Evolutionary conservation across 2,329 filamentous ascomycete species (phyloP), one percentile per base, ranked within the genome.

Genomic region (Zymoseptoria brevis): DNA sequence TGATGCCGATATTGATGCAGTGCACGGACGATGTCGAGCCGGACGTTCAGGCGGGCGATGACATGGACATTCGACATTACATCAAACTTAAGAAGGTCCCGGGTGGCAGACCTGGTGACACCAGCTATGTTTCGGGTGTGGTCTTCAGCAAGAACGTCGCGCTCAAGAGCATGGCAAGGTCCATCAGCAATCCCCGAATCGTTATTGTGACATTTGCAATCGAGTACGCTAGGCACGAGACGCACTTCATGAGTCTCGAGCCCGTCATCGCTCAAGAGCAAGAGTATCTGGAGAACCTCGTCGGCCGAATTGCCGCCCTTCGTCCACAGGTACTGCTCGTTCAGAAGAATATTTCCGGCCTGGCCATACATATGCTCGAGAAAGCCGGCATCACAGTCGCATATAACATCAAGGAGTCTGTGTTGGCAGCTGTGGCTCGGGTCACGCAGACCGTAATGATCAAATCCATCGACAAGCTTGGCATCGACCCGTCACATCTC

Each of bases 71-170:
- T 60, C 84, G 94, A 3, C 92, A 97, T 72, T 99, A 96, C 70
- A 90, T 99, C 63, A 99, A 99, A 72, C 77, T 99, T 29, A 99
- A 99, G 73, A 96, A 95, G 71, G 94, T 99, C 11, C 89, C 92
- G 0, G 93, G 94, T 16, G 93, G 92, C 16, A 87, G 83, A 64
- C 92, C 93, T 19, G 86, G 89, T 22, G 93, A 99, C 74, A 97
- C 93, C 6, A 87, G 87, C n/a, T 99, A 99, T 73, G 88, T 97
- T 16, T 96, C 94, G 8, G 95, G 94, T 0, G 87, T 99, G 8
- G 92, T 99, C 1, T 99, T 99, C 72, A 94, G 91, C 11, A 99
- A 99, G 72, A 99, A 99, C 64, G 78, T 99, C 55, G 94, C 95
- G 0, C 77, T 97, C 56, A 99, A 99, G 73, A 96, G 88, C 74